Evolutionary conservation across 306 rosid species (phyloP), one percentile per base, ranked within the genome.

Genomic region (Dalbergia cochinchinensis): DNA sequence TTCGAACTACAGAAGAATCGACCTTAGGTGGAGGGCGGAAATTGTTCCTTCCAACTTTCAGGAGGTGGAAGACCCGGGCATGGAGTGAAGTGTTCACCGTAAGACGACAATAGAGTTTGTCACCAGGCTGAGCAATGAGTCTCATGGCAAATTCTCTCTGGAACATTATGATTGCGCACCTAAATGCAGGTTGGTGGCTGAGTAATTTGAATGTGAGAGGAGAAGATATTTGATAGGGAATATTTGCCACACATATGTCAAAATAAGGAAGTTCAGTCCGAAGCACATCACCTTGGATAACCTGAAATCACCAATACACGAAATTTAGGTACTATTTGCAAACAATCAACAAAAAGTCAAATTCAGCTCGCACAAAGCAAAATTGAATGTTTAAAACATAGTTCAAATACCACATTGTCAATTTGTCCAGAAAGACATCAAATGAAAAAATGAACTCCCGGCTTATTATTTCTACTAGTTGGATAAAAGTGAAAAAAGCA

Each of bases 71-170:
- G 18, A 94, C 87, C 70, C 94, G 89, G 13, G 99, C 85, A n/a
- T 86, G 85, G 33, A 93, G 94, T 73, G 91, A 97, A 5, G 98
- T 91, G 76, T 95, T 95, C 54, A 92, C 99, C 0, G 99, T 92
- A 5, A 95, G 93, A 72, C 97, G 97, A 33, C 99, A 92, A 80
- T 95, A 95, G 41, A 92, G 92, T 79, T 92, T 94, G 60, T 94
- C 97, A 12, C 97, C 97, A 0, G 99, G 99, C 85, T 90, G 99
- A 47, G 97, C 99, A 20, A 94, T 94, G 74, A 94, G 79, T 71
- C 99, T 90, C 99, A 92, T 90, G 11, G 99, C 97, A 39, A 94
- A 94, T 77, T 94, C 99, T 78, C 97, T 85, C 79, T 94, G 99
- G 61, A 92, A 94, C 99, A 94, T 94, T 58, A 94, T 92, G 80